Percentiles rank a stretch among this genome's conserved stretches.
phyloP scores from a whole-genome alignment of 2,329 filamentous ascomycete genomes.

The Sporothrix dimorphospora region DNA sequence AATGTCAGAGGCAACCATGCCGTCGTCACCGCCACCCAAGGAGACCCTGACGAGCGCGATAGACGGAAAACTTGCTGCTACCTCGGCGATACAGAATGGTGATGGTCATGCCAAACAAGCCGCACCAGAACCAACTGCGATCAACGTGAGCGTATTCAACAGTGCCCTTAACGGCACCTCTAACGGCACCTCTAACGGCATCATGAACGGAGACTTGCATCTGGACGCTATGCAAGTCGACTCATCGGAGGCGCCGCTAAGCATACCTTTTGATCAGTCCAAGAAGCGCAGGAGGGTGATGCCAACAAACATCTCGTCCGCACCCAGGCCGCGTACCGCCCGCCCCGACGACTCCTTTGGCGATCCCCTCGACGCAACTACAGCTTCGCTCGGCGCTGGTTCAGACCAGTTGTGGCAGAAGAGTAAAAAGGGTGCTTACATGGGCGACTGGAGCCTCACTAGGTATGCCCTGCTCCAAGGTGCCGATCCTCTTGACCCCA shows the following conservation, averaged over 20 bases:
- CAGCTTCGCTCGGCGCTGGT: neutral
- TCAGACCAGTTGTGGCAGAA: constrained; percentile 24
- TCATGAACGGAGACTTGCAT: neutral
- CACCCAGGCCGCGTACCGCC: neutral
- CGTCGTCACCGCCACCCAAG: neutral
- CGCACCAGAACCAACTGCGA: neutral
- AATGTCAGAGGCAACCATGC: too few species aligned
- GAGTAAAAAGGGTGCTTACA: constrained; percentile 39
- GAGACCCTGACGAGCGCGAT: neutral
- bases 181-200: neutral
- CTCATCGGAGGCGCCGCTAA: neutral
- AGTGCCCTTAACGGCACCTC: neutral
- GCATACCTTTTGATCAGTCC: constrained; percentile 26
- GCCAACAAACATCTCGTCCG: constrained; percentile 34
- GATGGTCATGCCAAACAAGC: neutral
- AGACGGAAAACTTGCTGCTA: neutral
- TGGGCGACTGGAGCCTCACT: constrained; percentile 42
- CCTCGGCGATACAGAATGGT: neutral
- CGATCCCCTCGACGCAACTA: neutral
- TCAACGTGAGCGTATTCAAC: too few species aligned
- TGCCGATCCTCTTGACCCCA: constrained; percentile 12
- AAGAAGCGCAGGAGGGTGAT: constrained; percentile 40
- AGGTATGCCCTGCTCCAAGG: constrained; percentile 27
- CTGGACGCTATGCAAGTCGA: neutral
- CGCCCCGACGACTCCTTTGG: neutral